Percentiles rank a stretch among this genome's conserved stretches.
phyloP scores from a whole-genome alignment of 2,329 filamentous ascomycete species.

The Nothophoma quercina region DNA sequence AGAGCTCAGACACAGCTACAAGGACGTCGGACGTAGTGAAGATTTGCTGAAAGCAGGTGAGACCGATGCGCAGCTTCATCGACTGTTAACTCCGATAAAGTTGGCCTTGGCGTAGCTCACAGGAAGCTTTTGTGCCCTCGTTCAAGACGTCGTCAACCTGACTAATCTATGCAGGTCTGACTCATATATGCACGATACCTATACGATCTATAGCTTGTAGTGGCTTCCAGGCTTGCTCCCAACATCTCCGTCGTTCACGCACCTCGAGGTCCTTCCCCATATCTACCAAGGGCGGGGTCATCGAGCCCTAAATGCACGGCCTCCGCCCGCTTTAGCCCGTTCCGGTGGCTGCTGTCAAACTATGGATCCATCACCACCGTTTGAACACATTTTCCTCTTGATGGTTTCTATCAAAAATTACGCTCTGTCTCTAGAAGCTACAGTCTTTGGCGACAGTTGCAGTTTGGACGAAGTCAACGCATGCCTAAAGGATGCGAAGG shows the following conservation, averaged over 20 bases:
- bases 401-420: too few species aligned
- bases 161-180: slow-evolving; percentile 25
- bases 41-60: slow-evolving; percentile 5
- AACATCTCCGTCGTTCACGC: not conserved
- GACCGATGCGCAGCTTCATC: slow-evolving; percentile 21
- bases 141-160: slow-evolving; percentile 6
- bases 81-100: slow-evolving; percentile 27
- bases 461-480: too few species aligned
- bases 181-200: slow-evolving; percentile 19
- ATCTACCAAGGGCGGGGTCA: slow-evolving; percentile 2
- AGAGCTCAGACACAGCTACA: not conserved
- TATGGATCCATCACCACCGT: too few species aligned
- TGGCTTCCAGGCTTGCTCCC: not conserved
- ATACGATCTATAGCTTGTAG: not conserved
- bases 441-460: too few species aligned
- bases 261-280: not conserved
- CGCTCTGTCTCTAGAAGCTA: too few species aligned
- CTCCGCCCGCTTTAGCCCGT: slow-evolving; percentile 10
- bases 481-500: too few species aligned
- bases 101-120: slow-evolving; percentile 9
- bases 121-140: slow-evolving; percentile 16
- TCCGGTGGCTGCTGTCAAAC: not conserved
- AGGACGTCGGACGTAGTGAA: slow-evolving; percentile 6
- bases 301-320: slow-evolving; percentile 1
- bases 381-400: too few species aligned